phyloP scores from a whole-genome alignment of 2,329 filamentous ascomycete species.

The Aspergillus unguis region DNA sequence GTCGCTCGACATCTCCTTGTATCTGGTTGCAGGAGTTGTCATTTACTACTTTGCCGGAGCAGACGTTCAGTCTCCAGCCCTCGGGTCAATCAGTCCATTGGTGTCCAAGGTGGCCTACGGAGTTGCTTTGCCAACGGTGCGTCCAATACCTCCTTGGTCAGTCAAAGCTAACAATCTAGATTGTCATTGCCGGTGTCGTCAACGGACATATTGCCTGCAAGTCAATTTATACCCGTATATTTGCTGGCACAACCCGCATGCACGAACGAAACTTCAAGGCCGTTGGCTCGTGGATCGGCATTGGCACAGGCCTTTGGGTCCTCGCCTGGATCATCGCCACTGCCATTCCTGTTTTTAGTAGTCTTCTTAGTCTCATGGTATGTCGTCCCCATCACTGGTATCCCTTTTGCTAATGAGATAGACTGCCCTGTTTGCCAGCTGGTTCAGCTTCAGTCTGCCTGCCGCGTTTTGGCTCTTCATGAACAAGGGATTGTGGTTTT shows the following conservation, averaged over 20 bases:
- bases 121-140: conserved; percentile 61
- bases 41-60: conserved; percentile 66
- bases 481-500: conserved; percentile 32
- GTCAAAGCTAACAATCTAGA: conserved; percentile 34
- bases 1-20: conserved; percentile 57
- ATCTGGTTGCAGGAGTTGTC: conserved; percentile 63
- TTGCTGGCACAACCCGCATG: conserved; percentile 57
- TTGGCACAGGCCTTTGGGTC: conserved; percentile 56
- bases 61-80: conserved; percentile 61
- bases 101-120: conserved; percentile 67
- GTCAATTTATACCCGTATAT: conserved; percentile 63
- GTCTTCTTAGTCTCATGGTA: conserved; percentile 61
- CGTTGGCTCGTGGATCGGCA: conserved; percentile 56
- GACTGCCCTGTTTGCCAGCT: conserved; percentile 60
- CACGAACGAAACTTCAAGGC: conserved; percentile 50
- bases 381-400: not conserved
- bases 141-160: conserved; percentile 11
- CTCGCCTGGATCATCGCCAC: conserved; percentile 66
- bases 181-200: conserved; percentile 68
- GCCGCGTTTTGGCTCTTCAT: conserved; percentile 39
- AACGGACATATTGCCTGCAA: conserved; percentile 65
- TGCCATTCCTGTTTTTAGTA: conserved; percentile 66
- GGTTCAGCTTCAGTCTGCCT: conserved; percentile 56
- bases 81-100: conserved; percentile 57
- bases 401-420: not conserved